Evolutionary conservation across 192 early-diverging fungal species (phyloP).

Genomic region (Ambispora gerdemannii): DNA sequence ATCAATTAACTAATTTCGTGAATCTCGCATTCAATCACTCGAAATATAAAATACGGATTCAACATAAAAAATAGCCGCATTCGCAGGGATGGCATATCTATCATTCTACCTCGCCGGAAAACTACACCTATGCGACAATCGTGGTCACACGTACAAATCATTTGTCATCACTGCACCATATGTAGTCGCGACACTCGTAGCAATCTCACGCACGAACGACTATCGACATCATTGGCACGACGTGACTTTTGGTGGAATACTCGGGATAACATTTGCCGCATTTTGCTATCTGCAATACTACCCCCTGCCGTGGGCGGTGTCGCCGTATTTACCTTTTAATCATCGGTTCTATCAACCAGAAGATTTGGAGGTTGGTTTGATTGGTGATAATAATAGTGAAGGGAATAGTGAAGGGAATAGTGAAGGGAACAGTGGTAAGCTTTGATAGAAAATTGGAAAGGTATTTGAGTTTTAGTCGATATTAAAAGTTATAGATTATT

Average conservation of each 20-base stretch:
- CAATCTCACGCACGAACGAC: conserved; percentile 64
- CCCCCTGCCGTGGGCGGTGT: conserved; percentile 31
- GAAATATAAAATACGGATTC: neutral
- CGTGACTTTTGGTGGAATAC: conserved; percentile 57
- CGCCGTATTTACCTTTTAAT: neutral
- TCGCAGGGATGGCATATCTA: conserved; percentile 70
- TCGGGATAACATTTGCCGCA: conserved; percentile 59
- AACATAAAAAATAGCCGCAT: conserved; percentile 58
- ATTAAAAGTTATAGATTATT: too few relatives aligned
- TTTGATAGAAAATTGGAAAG: too few relatives aligned
- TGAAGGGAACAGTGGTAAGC: too few relatives aligned
- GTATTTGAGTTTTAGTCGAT: too few relatives aligned
- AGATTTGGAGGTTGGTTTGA: too few relatives aligned
- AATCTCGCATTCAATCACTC: neutral
- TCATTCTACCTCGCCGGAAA: conserved; percentile 72
- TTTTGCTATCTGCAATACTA: conserved; percentile 72
- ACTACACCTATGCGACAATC: conserved; percentile 65
- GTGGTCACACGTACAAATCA: conserved; percentile 66
- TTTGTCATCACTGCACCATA: conserved; percentile 60
- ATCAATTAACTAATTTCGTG: neutral
- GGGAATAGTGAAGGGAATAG: too few relatives aligned
- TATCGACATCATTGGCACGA: conserved; percentile 84
- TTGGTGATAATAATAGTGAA: too few relatives aligned
- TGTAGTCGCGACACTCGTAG: conserved; percentile 57
- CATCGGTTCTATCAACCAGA: too few relatives aligned